phyloP scores from a whole-genome alignment of 2,329 filamentous ascomycete species.

The Colletotrichum salicis region DNA sequence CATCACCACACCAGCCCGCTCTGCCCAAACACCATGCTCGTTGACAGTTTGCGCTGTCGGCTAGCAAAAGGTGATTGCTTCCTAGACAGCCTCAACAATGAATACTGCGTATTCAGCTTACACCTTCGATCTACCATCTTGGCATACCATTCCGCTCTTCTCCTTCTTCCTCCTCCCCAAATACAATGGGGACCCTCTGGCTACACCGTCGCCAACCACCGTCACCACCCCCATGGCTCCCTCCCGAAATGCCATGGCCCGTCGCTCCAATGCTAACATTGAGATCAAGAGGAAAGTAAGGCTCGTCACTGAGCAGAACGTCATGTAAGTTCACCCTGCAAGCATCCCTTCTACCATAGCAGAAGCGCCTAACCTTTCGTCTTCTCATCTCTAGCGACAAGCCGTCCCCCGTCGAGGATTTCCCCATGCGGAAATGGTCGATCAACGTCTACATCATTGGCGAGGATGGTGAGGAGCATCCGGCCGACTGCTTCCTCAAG shows the following conservation, averaged over 20 bases:
- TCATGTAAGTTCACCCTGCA: constrained; percentile 70
- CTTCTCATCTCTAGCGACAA: constrained; percentile 68
- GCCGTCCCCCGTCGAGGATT: constrained; percentile 83
- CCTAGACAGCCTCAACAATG: not conserved
- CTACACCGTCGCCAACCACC: not conserved
- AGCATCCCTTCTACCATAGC: not conserved
- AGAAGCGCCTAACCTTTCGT: constrained; percentile 36
- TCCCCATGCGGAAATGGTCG: constrained; percentile 92
- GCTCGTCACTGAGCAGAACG: constrained; percentile 90
- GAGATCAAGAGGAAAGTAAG: constrained; percentile 83
- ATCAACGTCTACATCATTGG: constrained; percentile 87
- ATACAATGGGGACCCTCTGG: not conserved
- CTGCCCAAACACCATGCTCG: not conserved
- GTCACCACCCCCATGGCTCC: not conserved
- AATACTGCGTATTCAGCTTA: not conserved
- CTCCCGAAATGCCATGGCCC: not conserved
- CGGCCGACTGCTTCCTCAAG: constrained; percentile 89
- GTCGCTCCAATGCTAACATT: constrained; percentile 25
- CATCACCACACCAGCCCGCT: not conserved
- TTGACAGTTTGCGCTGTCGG: constrained; percentile 17
- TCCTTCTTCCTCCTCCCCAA: not conserved
- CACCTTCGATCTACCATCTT: not conserved
- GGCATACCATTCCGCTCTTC: not conserved
- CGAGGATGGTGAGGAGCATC: constrained; percentile 84
- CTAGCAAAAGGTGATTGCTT: not conserved